Percentiles rank a stretch among this genome's conserved stretches.
Evolutionary conservation across 345 rosid species (phyloP).

Genomic region (Salix viminalis): DNA sequence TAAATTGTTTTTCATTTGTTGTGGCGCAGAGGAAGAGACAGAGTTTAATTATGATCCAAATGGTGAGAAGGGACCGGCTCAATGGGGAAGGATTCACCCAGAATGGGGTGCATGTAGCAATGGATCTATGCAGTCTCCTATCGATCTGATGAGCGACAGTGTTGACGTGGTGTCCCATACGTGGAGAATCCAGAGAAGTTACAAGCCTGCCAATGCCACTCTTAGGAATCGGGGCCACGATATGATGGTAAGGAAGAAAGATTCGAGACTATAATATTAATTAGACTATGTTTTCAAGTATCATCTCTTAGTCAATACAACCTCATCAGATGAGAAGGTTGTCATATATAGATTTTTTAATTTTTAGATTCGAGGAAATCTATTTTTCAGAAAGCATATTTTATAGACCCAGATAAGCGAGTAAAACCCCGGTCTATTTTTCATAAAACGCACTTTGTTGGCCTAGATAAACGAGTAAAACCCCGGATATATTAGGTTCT

Average conservation of each 20-base stretch:
- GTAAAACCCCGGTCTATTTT: accelerated
- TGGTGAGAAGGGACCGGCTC: neutral
- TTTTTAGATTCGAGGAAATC: too few species aligned
- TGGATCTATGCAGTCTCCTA: constrained; percentile 9
- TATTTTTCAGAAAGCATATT: too few species aligned
- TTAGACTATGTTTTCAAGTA: too few species aligned
- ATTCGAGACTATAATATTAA: too few species aligned
- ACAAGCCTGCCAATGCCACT: neutral
- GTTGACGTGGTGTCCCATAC: neutral
- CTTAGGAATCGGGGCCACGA: constrained; percentile 3
- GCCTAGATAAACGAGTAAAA: too few species aligned
- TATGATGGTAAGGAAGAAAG: neutral
- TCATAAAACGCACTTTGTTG: accelerated
- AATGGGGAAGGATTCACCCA: constrained; percentile 1
- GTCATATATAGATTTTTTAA: too few species aligned
- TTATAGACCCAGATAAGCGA: too few species aligned
- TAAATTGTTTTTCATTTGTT: neutral
- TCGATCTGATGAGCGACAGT: neutral
- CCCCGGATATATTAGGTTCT: accelerated
- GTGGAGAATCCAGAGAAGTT: neutral
- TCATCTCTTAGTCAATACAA: too few species aligned
- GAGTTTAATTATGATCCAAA: neutral
- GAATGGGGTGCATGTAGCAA: neutral
- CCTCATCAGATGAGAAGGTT: too few species aligned
- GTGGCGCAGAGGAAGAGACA: neutral